These are phyloP conservation scores for Alternaria postmessia DNA, from an alignment of 2,329 filamentous ascomycete species.

Conservation along the genomic window DNA sequence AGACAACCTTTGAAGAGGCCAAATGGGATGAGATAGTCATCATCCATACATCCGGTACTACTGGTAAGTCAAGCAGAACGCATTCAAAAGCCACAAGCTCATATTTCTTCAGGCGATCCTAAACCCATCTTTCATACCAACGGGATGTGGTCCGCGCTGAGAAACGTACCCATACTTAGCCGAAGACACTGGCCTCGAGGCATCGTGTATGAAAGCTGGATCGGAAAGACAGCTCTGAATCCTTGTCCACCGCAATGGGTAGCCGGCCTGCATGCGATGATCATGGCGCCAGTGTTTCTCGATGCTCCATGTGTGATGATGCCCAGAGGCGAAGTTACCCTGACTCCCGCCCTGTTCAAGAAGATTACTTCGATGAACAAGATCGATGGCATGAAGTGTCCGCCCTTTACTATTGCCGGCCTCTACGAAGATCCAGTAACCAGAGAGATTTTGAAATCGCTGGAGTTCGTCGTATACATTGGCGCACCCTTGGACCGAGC, in stretches of 20 bases:
- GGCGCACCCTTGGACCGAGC: slow-evolving; percentile 23
- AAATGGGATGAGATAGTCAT: neutral
- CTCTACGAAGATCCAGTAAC: slow-evolving; percentile 16
- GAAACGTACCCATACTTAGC: neutral
- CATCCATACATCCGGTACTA: neutral
- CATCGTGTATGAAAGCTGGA: slow-evolving; percentile 18
- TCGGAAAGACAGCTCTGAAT: slow-evolving; percentile 16
- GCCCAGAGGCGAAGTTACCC: slow-evolving; percentile 9
- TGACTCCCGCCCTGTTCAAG: slow-evolving; percentile 19
- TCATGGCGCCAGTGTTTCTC: slow-evolving; percentile 16
- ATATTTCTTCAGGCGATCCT: neutral
- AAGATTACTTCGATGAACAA: neutral
- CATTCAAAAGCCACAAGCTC: too few species aligned
- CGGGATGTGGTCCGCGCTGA: neutral
- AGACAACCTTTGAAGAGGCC: neutral
- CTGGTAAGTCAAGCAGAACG: neutral
- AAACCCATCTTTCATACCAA: neutral
- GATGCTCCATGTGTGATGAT: slow-evolving; percentile 17
- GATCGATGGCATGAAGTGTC: neutral
- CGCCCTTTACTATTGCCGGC: neutral
- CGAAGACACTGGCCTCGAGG: neutral
- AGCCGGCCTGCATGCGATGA: slow-evolving; percentile 18
- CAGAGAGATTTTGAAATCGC: slow-evolving; percentile 19
- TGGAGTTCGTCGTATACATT: slow-evolving; percentile 21
- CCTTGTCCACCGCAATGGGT: slow-evolving; percentile 31